Base-by-base conservation (phyloP, 2,329 filamentous ascomycete genomes). In the Aureobasidium sp. region DNA sequence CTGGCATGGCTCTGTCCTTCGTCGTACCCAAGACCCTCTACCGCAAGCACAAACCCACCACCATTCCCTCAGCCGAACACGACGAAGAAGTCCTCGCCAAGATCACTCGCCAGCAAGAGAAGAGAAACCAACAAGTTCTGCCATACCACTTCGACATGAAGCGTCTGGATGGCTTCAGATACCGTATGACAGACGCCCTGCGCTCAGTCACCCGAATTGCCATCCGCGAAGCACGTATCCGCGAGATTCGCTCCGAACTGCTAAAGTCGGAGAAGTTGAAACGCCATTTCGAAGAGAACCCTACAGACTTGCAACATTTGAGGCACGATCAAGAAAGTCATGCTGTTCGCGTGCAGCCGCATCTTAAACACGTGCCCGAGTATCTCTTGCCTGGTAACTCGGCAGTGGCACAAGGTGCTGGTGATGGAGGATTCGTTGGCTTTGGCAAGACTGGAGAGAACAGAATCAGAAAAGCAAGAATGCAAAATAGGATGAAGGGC, bases 281-380 rank as follows among this genome's bases (percentile, higher is more conserved):
- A 76, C 84, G 91, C 57, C 91, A 97, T 79, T 99, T 97, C 70
- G 94, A 97, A 72, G 94, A 99, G 75, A 97, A 99, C 73, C 94
- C 94, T 0, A 86, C 88, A 36, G 93, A 97, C 72, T 78, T 97
- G 66, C 84, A 86, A 41, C 91, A 96, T 72, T 80, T 97, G 67
- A 85, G 93, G 29, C 94, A 99, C 72, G 94, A 99, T 72, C 87
- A 87, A 41, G 93, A 97, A 73, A 80, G 96, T 62, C 84, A 91
- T 64, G 87, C 91, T 27, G 90, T 92, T 15, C 81, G 90, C 63
- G 86, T 91, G 50, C 92, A 97, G 75, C 84, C 89, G 8, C 94
- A 99, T 78, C 79, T 99, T 66, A 95, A 91, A 76, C 90, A 97
- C 73, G 89, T 99, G 1, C 94, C 94, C 0, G 92, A 97, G 51